phyloP scores from a whole-genome alignment of 2,329 filamentous ascomycete species.

The Byssothecium circinans region DNA sequence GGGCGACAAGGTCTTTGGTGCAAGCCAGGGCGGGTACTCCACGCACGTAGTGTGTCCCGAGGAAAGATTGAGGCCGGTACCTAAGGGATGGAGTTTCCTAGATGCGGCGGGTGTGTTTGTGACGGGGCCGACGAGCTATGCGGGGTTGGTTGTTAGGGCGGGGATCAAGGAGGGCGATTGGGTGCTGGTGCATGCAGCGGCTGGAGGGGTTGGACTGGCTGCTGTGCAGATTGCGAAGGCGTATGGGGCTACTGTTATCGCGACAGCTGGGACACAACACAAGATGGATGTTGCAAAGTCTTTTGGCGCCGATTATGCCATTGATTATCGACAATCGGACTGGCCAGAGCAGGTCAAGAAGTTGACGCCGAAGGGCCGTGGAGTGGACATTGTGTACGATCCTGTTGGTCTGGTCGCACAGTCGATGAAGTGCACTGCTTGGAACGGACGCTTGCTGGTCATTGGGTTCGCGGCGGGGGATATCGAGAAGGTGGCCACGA shows the following conservation, averaged over 20 bases:
- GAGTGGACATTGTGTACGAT: slow-evolving; percentile 94
- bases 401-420: slow-evolving; percentile 87
- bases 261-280: slow-evolving; percentile 77
- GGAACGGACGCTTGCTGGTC: slow-evolving; percentile 86
- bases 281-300: slow-evolving; percentile 78
- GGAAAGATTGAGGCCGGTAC: slow-evolving; percentile 69
- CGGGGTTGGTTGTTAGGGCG: slow-evolving; percentile 76
- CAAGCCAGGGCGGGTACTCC: slow-evolving; percentile 82
- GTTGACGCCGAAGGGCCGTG: slow-evolving; percentile 69
- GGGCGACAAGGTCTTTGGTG: slow-evolving; percentile 85
- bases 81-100: slow-evolving; percentile 76
- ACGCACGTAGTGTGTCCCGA: slow-evolving; percentile 72
- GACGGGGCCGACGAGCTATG: slow-evolving; percentile 88
- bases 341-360: slow-evolving; percentile 72
- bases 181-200: slow-evolving; percentile 89
- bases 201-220: slow-evolving; percentile 86
- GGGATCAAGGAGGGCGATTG: slow-evolving; percentile 75
- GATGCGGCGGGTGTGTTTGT: slow-evolving; percentile 90
- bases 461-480: slow-evolving; percentile 84
- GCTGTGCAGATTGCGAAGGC: slow-evolving; percentile 95
- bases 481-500: slow-evolving; percentile 91
- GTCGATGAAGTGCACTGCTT: slow-evolving; percentile 87
- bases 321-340: slow-evolving; percentile 71
- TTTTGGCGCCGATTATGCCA: slow-evolving; percentile 81
- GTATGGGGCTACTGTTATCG: slow-evolving; percentile 87